Conservation (phyloP, 768 basidiomycete genomes). For the Tubosaeta brunneosetosa region DNA sequence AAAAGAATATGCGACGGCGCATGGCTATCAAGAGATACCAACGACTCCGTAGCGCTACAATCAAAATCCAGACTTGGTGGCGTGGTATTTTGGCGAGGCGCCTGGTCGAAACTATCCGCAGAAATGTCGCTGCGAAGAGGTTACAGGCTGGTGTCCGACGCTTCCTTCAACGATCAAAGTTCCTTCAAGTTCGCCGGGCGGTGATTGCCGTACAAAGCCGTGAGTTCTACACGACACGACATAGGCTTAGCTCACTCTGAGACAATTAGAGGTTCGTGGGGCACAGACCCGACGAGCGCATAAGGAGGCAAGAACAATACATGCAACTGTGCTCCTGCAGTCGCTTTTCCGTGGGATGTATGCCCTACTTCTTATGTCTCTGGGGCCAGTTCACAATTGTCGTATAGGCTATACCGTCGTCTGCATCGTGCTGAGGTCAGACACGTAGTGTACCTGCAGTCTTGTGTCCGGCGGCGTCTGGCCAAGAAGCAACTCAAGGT, state of each 20-base stretch:
- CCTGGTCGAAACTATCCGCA: conserved; percentile 65
- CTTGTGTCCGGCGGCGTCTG: conserved; percentile 82
- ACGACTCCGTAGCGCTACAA: conserved; percentile 62
- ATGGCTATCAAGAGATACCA: conserved; percentile 82
- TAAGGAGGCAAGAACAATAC: conserved; percentile 47
- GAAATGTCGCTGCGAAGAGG: conserved; percentile 67
- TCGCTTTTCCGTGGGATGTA: conserved; percentile 86
- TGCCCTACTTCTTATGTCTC: conserved; percentile 34
- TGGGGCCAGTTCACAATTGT: conserved; percentile 2
- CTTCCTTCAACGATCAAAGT: conserved; percentile 69
- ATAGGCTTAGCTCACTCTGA: conserved; percentile 3
- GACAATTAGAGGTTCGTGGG: conserved; percentile 63
- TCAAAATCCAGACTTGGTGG: conserved; percentile 94
- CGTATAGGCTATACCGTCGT: conserved; percentile 49
- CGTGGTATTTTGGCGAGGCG: conserved; percentile 75
- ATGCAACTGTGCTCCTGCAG: conserved; percentile 74
- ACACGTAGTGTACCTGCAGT: conserved; percentile 82
- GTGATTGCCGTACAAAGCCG: conserved; percentile 80
- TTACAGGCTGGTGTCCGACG: conserved; percentile 71
- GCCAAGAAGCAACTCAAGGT: conserved; percentile 82
- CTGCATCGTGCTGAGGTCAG: conserved; percentile 55
- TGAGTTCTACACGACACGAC: conserved; percentile 40
- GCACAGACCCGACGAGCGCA: conserved; percentile 60
- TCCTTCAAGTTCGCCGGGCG: conserved; percentile 55
- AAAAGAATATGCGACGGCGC: conserved; percentile 92